Percentiles rank a stretch among this genome's conserved stretches.
These are phyloP conservation scores for Amphicarpaea edgeworthii DNA, from an alignment of 306 rosid genomes.

Conservation along the genomic window DNA sequence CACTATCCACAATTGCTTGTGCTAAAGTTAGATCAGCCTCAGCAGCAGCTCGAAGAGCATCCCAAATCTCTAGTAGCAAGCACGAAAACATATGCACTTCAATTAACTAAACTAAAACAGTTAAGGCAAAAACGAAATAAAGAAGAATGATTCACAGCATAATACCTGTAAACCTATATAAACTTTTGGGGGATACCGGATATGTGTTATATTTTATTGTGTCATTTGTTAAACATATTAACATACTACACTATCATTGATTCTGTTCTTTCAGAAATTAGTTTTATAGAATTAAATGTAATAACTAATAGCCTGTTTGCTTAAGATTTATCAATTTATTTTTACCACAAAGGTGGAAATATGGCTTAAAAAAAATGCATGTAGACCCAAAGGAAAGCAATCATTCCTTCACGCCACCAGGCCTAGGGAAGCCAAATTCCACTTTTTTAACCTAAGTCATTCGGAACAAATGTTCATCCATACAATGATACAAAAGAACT, in stretches of 20 bases:
- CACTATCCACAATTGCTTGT: slow-evolving; percentile 94
- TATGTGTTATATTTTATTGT: slow-evolving; percentile 1
- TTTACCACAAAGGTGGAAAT: not conserved
- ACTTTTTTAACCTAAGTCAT: slow-evolving; percentile 13
- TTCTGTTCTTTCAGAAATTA: not conserved
- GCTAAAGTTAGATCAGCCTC: slow-evolving; percentile 91
- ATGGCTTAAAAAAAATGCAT: not conserved
- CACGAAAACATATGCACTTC: slow-evolving; percentile 46
- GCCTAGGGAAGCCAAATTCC: slow-evolving; percentile 20
- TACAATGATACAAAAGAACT: slow-evolving; percentile 19
- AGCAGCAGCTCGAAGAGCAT: slow-evolving; percentile 97
- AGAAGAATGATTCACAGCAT: slow-evolving; percentile 21
- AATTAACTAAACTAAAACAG: slow-evolving; percentile 33
- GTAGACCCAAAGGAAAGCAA: slow-evolving; percentile 14
- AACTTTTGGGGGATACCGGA: too few relatives aligned
- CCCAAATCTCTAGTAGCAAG: slow-evolving; percentile 91
- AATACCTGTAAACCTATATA: not conserved
- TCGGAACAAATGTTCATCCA: slow-evolving; percentile 32
- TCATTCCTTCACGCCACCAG: not conserved
- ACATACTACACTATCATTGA: not conserved
- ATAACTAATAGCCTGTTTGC: slow-evolving; percentile 25
- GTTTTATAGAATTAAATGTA: not conserved
- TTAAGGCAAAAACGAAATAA: slow-evolving; percentile 22
- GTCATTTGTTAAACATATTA: slow-evolving; percentile 21
- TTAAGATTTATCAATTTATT: not conserved